Percentiles rank a stretch among this genome's conserved stretches.
Conservation (phyloP, 768 basidiomycete genomes). For the Termitomyces sp. region DNA sequence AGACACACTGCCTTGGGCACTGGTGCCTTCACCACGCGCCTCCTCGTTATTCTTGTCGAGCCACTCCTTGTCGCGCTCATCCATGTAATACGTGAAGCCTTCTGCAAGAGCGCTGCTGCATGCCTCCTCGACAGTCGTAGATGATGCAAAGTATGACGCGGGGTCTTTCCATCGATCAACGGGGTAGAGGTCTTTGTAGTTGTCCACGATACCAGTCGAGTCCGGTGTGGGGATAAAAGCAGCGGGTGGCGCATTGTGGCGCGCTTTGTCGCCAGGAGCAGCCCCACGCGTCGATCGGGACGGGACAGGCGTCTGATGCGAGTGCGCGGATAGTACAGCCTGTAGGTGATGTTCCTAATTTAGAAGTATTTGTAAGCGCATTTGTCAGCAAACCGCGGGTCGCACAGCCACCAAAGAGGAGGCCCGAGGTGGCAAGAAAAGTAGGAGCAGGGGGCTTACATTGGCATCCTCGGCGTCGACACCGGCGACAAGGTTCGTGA, state of each 20-base stretch:
- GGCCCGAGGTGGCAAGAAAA: conserved; percentile 32
- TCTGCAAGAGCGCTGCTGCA: conserved; percentile 57
- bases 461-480: conserved; percentile 94
- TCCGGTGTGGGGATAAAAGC: conserved; percentile 93
- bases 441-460: conserved; percentile 53
- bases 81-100: conserved; percentile 89
- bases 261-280: conserved; percentile 29
- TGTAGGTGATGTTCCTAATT: conserved; percentile 54
- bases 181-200: conserved; percentile 78
- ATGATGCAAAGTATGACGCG: conserved; percentile 71
- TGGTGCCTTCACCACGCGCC: conserved; percentile 82
- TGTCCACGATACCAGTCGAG: conserved; percentile 73
- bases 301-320: conserved; percentile 29
- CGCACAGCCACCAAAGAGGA: conserved; percentile 44
- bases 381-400: conserved; percentile 50
- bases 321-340: conserved; percentile 42
- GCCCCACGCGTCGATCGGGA: conserved; percentile 26
- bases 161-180: conserved; percentile 72
- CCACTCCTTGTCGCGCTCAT: conserved; percentile 95
- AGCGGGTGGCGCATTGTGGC: conserved; percentile 34
- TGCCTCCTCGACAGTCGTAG: conserved; percentile 82
- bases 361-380: conserved; percentile 31
- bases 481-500: conserved; percentile 73
- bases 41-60: conserved; percentile 88
- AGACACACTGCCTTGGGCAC: conserved; percentile 67